Evolutionary conservation across 345 rosid species (phyloP).

Genomic region (Citrus medica): DNA sequence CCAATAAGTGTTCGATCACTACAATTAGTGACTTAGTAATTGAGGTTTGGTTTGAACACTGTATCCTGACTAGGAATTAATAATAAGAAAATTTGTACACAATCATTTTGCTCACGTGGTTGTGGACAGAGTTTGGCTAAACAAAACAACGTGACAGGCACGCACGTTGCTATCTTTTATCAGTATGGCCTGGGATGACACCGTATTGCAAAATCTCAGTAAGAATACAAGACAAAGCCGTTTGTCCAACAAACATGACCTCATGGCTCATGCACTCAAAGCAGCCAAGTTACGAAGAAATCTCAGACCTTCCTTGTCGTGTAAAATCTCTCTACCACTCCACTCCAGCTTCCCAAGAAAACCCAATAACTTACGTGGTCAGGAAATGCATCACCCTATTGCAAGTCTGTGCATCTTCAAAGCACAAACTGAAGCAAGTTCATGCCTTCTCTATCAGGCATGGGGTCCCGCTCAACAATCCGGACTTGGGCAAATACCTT

Average conservation of each 20-base stretch:
- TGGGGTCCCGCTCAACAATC: slow-evolving; percentile 44
- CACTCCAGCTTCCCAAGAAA: slow-evolving; percentile 5
- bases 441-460: slow-evolving; percentile 69
- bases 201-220: not conserved
- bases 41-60: not conserved
- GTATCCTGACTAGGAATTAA: not conserved
- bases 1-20: slow-evolving; percentile 2
- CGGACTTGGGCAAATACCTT: slow-evolving; percentile 55
- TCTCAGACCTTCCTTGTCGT: not conserved
- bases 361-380: slow-evolving; percentile 20
- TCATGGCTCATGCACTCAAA: slow-evolving; percentile 19
- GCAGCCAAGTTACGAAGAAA: not conserved
- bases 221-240: not conserved
- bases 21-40: not conserved
- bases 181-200: too few relatives aligned
- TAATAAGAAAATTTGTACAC: not conserved
- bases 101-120: not conserved
- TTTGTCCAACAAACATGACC: not conserved
- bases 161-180: too few relatives aligned
- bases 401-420: slow-evolving; percentile 45
- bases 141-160: not conserved
- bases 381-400: slow-evolving; percentile 53
- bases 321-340: not conserved
- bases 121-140: not conserved
- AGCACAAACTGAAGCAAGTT: slow-evolving; percentile 49